Percentiles rank a stretch among this genome's conserved stretches.
Conservation (phyloP, 495 filamentous ascomycete genomes). For the Penicillium turbatum region DNA sequence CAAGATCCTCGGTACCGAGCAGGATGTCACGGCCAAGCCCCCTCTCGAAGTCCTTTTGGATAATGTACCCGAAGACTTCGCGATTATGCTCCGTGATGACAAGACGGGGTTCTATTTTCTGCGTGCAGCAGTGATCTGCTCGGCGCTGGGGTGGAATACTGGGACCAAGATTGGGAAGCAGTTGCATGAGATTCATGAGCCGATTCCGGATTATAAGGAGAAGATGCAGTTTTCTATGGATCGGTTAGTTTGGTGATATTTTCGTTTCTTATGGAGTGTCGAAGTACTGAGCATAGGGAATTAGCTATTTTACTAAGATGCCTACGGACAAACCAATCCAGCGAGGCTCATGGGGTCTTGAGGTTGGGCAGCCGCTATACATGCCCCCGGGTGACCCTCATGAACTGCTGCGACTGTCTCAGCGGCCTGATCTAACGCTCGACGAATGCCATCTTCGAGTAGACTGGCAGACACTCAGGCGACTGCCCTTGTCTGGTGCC, state of each 20-base stretch:
- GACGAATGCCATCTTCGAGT: slow-evolving; percentile 70
- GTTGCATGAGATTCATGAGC: slow-evolving; percentile 69
- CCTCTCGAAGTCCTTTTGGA: slow-evolving; percentile 73
- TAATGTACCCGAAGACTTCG: slow-evolving; percentile 88
- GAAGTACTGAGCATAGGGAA: background rate
- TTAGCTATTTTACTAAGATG: slow-evolving; percentile 76
- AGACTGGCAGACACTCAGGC: slow-evolving; percentile 87
- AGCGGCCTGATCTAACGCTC: slow-evolving; percentile 53
- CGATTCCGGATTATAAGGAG: slow-evolving; percentile 84
- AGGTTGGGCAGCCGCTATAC: slow-evolving; percentile 72
- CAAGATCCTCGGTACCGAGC: slow-evolving; percentile 59
- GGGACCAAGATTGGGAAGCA: slow-evolving; percentile 68
- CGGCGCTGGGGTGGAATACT: slow-evolving; percentile 76
- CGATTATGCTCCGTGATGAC: slow-evolving; percentile 69
- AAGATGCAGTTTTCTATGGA: slow-evolving; percentile 92
- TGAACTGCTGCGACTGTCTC: slow-evolving; percentile 50
- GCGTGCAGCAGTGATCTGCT: slow-evolving; percentile 76
- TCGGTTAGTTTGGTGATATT: slow-evolving; percentile 42
- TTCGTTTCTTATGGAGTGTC: background rate
- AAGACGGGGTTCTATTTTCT: slow-evolving; percentile 70
- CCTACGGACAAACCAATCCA: slow-evolving; percentile 74
- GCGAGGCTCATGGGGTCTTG: slow-evolving; percentile 83
- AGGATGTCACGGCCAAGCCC: slow-evolving; percentile 57
- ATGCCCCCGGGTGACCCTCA: slow-evolving; percentile 74
- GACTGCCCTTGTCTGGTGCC: slow-evolving; percentile 70